Evolutionary conservation across 73 alveolate genomes (phyloP).

Genomic region (Paramecium sonneborni): DNA sequence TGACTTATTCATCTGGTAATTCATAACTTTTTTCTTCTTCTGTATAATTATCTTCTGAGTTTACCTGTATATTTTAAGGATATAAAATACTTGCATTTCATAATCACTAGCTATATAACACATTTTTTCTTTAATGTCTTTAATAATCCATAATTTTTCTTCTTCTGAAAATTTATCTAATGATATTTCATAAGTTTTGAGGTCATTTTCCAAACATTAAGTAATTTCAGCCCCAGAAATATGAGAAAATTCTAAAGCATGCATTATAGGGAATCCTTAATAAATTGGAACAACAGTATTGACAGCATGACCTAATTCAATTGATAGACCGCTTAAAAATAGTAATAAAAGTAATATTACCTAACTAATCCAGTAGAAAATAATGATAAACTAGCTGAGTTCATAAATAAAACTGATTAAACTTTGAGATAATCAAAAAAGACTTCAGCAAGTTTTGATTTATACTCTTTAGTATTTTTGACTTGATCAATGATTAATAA

Average conservation of each 20-base stretch:
- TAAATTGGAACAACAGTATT: slow-evolving; percentile 60
- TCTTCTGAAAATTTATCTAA: not conserved
- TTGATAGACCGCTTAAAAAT: slow-evolving; percentile 31
- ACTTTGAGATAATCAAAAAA: slow-evolving; percentile 62
- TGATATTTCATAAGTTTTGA: not conserved
- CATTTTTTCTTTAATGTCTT: slow-evolving; percentile 64
- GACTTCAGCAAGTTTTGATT: slow-evolving; percentile 56
- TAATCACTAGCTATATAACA: slow-evolving; percentile 57
- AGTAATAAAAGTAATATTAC: not conserved
- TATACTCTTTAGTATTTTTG: slow-evolving; percentile 34
- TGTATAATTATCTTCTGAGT: not conserved
- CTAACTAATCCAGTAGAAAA: slow-evolving; percentile 60
- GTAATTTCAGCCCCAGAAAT: slow-evolving; percentile 54
- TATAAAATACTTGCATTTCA: slow-evolving; percentile 22
- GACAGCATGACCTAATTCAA: slow-evolving; percentile 64
- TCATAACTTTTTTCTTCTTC: slow-evolving; percentile 62
- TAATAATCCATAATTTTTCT: not conserved
- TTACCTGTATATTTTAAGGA: not conserved
- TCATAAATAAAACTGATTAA: slow-evolving; percentile 57
- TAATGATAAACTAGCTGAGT: slow-evolving; percentile 41
- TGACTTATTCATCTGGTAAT: slow-evolving; percentile 61
- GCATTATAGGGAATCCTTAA: slow-evolving; percentile 66
- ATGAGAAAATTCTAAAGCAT: slow-evolving; percentile 50
- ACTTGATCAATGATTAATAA: slow-evolving; percentile 53
- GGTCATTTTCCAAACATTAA: not conserved